Base-by-base conservation (phyloP, 768 basidiomycete species). In the Mycena albidolilacea region DNA sequence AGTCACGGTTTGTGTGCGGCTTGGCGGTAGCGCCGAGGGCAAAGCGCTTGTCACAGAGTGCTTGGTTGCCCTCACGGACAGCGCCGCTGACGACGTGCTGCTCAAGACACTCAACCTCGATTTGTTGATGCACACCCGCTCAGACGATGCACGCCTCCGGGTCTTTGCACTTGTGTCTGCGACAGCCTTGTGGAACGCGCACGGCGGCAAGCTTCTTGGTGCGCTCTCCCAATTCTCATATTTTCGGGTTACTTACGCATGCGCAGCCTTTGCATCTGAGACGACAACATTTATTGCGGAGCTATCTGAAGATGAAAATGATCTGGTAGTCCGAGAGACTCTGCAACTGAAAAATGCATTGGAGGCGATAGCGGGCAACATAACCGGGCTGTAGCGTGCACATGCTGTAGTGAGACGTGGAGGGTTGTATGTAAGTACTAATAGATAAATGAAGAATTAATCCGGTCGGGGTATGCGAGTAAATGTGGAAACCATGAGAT, bases 251-350 rank as follows among this genome's bases (percentile, higher is more conserved):
- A 50, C 17, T 2, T 9, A 19, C 48, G 48, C 17, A 50, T 46
- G 12, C 17, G 17, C 17, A 95, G 95, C 92, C 12, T 93, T 95
- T 77, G 91, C 89, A 17, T 85, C 91, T 11, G 97, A 97, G 80
- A 93, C 95, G 38, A 86, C 93, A 19, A 92, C 94, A 37, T 96
- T 97, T 83, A 92, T 97, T 66, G 91, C 91, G 5, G 97, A 97
- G 81, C 94, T 92, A 78, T 89, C 90, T 5, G 95, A 96, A 82
- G 96, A 97, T 78, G 96, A 97, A 75, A 92, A 96, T 79, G 94
- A 95, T 74, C 87, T 87, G 70, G 95, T 97, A 17, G 93, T 95
- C 5, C 87, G 85, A 69, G 91, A 91, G 76, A 89, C 92, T 19
- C 89, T 91, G 74, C 86, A 81, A 75, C 84, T 95, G 81, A 95